Evolutionary conservation across 495 filamentous ascomycete species (phyloP), one percentile per base, ranked within the genome.

Genomic region (Aspergillus baeticus): DNA sequence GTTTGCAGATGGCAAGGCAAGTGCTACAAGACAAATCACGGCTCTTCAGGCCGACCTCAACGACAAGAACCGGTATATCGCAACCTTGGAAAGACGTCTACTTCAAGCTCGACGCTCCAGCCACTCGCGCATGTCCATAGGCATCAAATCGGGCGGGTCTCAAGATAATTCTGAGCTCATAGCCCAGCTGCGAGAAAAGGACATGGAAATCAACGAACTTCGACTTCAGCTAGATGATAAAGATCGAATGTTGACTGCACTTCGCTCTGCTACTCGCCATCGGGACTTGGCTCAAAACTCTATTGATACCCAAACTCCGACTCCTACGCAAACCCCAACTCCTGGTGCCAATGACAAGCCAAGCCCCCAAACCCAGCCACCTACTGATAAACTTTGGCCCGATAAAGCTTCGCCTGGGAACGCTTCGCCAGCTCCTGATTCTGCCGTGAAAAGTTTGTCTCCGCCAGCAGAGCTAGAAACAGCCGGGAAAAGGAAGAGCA

Each of bases 11-110:
- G 94, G 94, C 3, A 90, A 81, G 29, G 94, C 95, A 2, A 87
- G 87, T 23, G 75, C 91, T 31, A 78, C 87, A 38, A 81, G 88
- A 18, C 95, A 97, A 63, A 88, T 96, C 54, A 82, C 86, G 34
- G 89, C 94, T 1, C 76, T 98, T 35, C 95, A 95, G 68, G 87
- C 91, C n/a, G 94, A 98, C 70, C 82, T 98, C 8, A 81, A 80
- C 10, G 95, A 98, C 72, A 97, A 96, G 74, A 96, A 95, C 60
- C 89, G 95, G 38, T 98, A 98, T 68, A 96, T 98, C 59, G 81
- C 87, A 22, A 97, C 93, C 0, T 76, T 98, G 2, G 94, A 98
- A 75, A 91, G 93, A 65, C 85, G 94, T 8, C 76, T 98, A 0
- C 78, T 98, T 14, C 94, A 98, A 66, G 94, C 95, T 20, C 81